A percentile compares a stretch with the other conserved stretches of the same genome.
phyloP scores from a whole-genome alignment of 441 rosid genomes.

The Arabidopsis lyrata region DNA sequence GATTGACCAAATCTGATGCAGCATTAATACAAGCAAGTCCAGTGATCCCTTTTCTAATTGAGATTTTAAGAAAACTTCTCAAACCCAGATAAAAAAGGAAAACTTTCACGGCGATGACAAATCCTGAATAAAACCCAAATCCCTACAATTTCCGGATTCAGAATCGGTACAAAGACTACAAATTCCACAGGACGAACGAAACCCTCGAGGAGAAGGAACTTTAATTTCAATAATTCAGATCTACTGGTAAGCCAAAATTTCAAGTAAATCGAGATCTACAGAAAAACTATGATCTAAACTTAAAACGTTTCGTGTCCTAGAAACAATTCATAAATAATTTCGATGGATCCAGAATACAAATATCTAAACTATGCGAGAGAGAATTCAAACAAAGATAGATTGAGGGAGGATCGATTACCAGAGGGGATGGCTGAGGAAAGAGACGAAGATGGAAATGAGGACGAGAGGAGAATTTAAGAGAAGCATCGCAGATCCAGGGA shows the following conservation, averaged over 20 bases:
- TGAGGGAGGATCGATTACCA: constrained; percentile 28
- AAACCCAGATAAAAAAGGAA: background rate
- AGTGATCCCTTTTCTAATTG: background rate
- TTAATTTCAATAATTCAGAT: constrained; percentile 30
- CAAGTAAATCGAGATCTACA: constrained; percentile 33
- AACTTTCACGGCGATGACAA: background rate
- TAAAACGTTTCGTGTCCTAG: background rate
- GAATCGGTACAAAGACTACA: background rate
- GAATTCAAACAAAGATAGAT: constrained; percentile 14
- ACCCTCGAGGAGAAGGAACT: too few species aligned
- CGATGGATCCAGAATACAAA: background rate
- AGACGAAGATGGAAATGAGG: constrained; percentile 10
- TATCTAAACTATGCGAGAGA: background rate
- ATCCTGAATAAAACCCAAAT: constrained; percentile 23
- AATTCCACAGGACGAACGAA: too few species aligned
- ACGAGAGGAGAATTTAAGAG: constrained; percentile 24
- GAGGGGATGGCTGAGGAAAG: constrained; percentile 39
- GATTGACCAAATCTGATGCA: background rate
- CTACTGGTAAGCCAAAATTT: constrained; percentile 3
- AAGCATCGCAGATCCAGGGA: constrained; percentile 29
- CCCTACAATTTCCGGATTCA: constrained; percentile 13
- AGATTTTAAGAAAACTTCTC: background rate
- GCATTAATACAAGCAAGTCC: background rate
- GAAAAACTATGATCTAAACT: background rate
- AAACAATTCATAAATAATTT: constrained; percentile 1